Evolutionary conservation across 805 yeast genomes (phyloP).

Genomic region (Tanozyma kutaoensis): DNA sequence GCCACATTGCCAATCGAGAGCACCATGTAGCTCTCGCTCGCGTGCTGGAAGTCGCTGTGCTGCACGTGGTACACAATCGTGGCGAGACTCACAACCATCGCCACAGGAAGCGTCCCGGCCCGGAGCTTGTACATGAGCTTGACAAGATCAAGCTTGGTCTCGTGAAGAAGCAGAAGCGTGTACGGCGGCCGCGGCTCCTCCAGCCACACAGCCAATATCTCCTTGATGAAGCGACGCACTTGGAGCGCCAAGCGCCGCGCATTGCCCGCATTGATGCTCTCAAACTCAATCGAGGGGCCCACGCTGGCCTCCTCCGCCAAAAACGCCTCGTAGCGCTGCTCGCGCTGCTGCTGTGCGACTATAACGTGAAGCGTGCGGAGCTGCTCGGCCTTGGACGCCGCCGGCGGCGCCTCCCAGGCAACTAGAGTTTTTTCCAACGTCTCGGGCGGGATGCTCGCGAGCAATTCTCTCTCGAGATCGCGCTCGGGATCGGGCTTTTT

Average conservation of each 20-base stretch:
- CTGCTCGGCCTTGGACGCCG: conserved; percentile 8
- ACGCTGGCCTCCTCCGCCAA: conserved; percentile 13
- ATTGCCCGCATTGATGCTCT: conserved; percentile 15
- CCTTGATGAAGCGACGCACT: conserved; percentile 33
- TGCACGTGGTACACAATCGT: conserved; percentile 56
- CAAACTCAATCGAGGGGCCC: conserved; percentile 6
- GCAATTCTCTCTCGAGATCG: too few species aligned
- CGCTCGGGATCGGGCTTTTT: too few species aligned
- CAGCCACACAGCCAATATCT: conserved; percentile 33
- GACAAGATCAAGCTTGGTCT: conserved; percentile 34
- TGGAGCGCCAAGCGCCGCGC: conserved; percentile 20
- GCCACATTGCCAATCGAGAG: conserved; percentile 79
- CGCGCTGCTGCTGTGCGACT: conserved; percentile 6
- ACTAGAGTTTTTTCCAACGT: too few species aligned
- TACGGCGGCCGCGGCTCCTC: conserved; percentile 2
- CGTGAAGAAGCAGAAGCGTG: conserved; percentile 14
- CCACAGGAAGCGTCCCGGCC: conserved; percentile 22
- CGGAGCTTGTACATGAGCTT: conserved; percentile 31
- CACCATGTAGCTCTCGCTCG: conserved; percentile 59
- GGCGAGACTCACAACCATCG: conserved; percentile 38
- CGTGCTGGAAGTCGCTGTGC: conserved; percentile 30
- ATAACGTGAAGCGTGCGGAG: conserved; percentile 8
- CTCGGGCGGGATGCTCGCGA: too few species aligned
- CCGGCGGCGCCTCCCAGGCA: too few species aligned
- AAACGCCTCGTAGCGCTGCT: conserved; percentile 11